Base-by-base conservation (phyloP, 495 filamentous ascomycete genomes). In the Daldinia bambusicola region DNA sequence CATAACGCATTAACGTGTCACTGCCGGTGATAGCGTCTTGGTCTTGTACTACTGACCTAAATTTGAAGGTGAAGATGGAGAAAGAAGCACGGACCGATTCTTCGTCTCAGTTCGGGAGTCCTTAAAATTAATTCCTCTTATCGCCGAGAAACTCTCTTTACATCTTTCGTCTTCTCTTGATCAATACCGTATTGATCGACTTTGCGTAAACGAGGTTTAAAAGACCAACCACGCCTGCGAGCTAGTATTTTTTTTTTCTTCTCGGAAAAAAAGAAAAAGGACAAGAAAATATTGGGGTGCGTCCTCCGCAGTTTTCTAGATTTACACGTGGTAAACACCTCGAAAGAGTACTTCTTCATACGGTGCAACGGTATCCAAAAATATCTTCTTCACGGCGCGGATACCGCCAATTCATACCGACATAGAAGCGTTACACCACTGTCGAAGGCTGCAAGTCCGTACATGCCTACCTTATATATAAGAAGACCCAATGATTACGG, bases 331-430 rank as follows among this genome's bases (percentile, higher is more conserved):
- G 55, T 66, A 63, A 55, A 63, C 12, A 55, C 20, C 50, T 57
- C 36, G 61, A 38, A 22, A 38, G 48, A 34, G 58, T 63, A 58
- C 58, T 31, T 45, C 40, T 51, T 72, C n/a, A n/a, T n/a, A 68
- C 52, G 50, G 66, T 69, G 61, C 56, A 62, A 56, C 48, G n/a
- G 40, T 57, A 58, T 72, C 69, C 61, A 69, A 69, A 66, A 73
- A 68, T 72, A 72, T 50, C 60, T 18, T 37, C 55, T 38, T 72
- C 61, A 53, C 60, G 45, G 61, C 61, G 66, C 65, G 66, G 69
- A 73, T 73, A 69, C 70, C 66, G 70, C 70, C 66, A 73, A 57
- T 68, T 69, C 61, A 73, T 64, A 66, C 66, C 65, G 70, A 61
- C 61, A 55, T n/a, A 59, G 61, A 65, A 52, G 51, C 30, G 61